Evolutionary conservation across 768 basidiomycete species (phyloP).

Genomic region (Cystofilobasidium ferigula): DNA sequence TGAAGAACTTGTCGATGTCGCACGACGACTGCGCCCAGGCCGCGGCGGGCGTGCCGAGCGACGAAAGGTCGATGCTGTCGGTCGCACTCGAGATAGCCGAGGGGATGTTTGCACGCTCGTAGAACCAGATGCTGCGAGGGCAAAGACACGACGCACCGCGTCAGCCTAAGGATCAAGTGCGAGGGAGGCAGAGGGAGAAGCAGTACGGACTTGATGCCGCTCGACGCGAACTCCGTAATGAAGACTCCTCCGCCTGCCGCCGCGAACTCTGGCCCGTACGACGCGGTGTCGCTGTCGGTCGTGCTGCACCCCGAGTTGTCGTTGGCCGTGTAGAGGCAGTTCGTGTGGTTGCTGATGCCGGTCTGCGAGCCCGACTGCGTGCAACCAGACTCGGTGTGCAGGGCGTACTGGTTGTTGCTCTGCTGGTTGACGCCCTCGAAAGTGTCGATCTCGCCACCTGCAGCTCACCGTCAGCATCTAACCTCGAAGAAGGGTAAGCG

Average conservation of each 20-base stretch:
- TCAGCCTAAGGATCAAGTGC: too few relatives aligned
- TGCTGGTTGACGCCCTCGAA: conserved; percentile 69
- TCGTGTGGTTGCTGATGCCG: conserved; percentile 37
- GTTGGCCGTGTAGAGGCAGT: conserved; percentile 45
- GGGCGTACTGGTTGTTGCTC: conserved; percentile 55
- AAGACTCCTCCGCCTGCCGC: conserved; percentile 59
- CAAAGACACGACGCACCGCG: too few relatives aligned
- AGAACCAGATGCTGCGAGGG: conserved; percentile 52
- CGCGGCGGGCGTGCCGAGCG: conserved; percentile 52
- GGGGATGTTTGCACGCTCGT: conserved; percentile 36
- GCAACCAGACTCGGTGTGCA: conserved; percentile 33
- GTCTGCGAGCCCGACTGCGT: not conserved
- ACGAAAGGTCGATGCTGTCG: conserved; percentile 25
- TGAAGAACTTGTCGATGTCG: conserved; percentile 38
- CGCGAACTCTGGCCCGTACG: conserved; percentile 60
- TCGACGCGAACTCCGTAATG: conserved; percentile 58
- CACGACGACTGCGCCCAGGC: conserved; percentile 57
- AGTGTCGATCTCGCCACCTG: conserved; percentile 62
- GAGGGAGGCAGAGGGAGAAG: conserved; percentile 30
- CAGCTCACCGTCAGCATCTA: too few relatives aligned
- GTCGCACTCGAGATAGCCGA: conserved; percentile 14
- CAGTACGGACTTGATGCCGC: conserved; percentile 43
- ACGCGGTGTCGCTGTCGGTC: conserved; percentile 46
- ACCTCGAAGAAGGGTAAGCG: too few relatives aligned
- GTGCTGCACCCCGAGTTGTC: conserved; percentile 55